A percentile compares a stretch with the other conserved stretches of the same genome.
phyloP scores from a whole-genome alignment of 345 rosid species.

The Dovyalis caffra region DNA sequence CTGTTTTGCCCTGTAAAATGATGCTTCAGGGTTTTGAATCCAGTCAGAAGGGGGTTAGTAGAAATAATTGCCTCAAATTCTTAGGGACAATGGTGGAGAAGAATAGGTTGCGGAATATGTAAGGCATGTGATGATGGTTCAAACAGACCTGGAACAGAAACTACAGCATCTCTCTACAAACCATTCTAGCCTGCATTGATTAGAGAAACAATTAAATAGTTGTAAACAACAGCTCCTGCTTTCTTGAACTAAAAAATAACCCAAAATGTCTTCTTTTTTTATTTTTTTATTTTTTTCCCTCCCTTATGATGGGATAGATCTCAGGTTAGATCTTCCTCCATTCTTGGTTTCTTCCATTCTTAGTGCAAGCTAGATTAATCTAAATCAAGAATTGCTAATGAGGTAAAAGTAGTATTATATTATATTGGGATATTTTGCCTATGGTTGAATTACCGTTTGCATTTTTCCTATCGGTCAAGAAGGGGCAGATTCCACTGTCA shows the following conservation, averaged over 20 bases:
- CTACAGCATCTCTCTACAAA: conserved; percentile 40
- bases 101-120: not conserved
- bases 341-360: not conserved
- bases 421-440: not conserved
- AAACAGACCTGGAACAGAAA: conserved; percentile 23
- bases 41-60: not conserved
- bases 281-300: no score
- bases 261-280: not conserved
- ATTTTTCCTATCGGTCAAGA: not conserved
- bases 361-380: not conserved
- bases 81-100: not conserved
- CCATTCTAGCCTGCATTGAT: conserved; percentile 45
- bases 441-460: not conserved
- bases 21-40: not conserved
- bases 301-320: not conserved
- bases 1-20: not conserved
- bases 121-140: not conserved
- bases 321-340: not conserved
- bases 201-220: not conserved
- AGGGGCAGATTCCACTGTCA: not conserved
- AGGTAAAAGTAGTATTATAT: no score
- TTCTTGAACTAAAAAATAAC: not conserved
- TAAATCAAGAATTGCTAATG: not conserved
- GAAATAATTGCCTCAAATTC: not conserved
- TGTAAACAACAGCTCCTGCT: not conserved